Conservation (phyloP, 1,139 yeast genomes). For the Candida smagusa region DNA sequence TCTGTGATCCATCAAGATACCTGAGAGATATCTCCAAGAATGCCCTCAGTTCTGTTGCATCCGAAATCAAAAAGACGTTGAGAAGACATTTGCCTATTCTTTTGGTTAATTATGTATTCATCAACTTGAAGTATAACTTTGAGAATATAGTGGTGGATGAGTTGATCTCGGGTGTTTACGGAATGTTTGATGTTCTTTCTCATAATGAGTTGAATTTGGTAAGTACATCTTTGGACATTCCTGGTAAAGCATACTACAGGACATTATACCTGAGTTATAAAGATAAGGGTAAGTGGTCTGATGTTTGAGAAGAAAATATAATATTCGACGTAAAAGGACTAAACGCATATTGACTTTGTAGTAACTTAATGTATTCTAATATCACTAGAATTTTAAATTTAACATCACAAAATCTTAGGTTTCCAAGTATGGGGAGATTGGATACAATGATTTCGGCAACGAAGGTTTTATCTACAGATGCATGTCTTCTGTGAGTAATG, state of each 20-base stretch:
- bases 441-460: no score
- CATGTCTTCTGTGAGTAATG: no score
- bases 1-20: conserved; percentile 63
- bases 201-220: conserved; percentile 60
- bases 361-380: no score
- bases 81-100: conserved; percentile 63
- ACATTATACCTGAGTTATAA: conserved; percentile 69
- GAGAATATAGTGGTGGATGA: conserved; percentile 46
- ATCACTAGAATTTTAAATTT: no score
- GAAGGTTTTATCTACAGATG: no score
- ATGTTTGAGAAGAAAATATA: no score
- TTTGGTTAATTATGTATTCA: conserved; percentile 52
- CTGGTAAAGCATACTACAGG: conserved; percentile 69
- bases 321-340: not conserved
- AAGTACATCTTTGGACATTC: conserved; percentile 66
- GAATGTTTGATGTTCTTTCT: conserved; percentile 68
- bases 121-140: conserved; percentile 51
- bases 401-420: no score
- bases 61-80: conserved; percentile 54
- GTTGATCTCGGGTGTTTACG: conserved; percentile 55
- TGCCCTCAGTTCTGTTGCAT: conserved; percentile 53
- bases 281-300: conserved; percentile 82
- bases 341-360: no score
- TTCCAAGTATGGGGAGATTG: no score
- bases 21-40: conserved; percentile 19